These are phyloP conservation scores for Hyaloscypha finlandica DNA, from an alignment of 495 filamentous ascomycete species.

Conservation along the genomic window DNA sequence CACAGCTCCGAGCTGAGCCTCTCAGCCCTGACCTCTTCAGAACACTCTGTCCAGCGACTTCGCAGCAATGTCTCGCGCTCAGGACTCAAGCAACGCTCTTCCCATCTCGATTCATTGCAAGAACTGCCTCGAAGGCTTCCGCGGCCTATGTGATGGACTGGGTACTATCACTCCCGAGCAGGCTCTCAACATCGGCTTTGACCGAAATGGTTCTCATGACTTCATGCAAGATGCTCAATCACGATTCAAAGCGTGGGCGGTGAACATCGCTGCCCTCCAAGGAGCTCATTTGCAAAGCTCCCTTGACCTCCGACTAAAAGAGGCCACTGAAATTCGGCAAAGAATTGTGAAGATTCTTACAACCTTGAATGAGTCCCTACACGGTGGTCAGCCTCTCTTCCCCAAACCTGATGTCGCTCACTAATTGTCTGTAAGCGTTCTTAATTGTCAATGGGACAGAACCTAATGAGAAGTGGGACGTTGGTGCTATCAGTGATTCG, in stretches of 20 bases:
- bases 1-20: background rate
- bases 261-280: conserved; percentile 48
- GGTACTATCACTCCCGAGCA: background rate
- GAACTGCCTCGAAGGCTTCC: conserved; percentile 16
- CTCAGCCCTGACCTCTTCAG: background rate
- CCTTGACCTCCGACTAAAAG: conserved; percentile 46
- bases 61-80: conserved; percentile 1
- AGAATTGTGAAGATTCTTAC: conserved; percentile 39
- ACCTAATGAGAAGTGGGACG: conserved; percentile 22
- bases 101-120: conserved; percentile 17
- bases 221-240: conserved; percentile 37
- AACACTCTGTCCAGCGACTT: background rate
- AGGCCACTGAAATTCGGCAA: conserved; percentile 44
- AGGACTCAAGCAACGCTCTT: conserved; percentile 17
- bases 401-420: background rate
- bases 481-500: conserved; percentile 14
- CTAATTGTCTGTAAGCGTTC: conserved; percentile 10
- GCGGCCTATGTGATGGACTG: conserved; percentile 18
- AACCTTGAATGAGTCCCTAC: conserved; percentile 9
- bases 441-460: conserved; percentile 15
- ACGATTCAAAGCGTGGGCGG: conserved; percentile 47
- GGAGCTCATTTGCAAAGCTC: conserved; percentile 38
- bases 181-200: conserved; percentile 11
- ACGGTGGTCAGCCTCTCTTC: background rate
- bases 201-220: background rate